Conservation (phyloP, 2,329 filamentous ascomycete genomes). For the Colletotrichum viniferum region DNA sequence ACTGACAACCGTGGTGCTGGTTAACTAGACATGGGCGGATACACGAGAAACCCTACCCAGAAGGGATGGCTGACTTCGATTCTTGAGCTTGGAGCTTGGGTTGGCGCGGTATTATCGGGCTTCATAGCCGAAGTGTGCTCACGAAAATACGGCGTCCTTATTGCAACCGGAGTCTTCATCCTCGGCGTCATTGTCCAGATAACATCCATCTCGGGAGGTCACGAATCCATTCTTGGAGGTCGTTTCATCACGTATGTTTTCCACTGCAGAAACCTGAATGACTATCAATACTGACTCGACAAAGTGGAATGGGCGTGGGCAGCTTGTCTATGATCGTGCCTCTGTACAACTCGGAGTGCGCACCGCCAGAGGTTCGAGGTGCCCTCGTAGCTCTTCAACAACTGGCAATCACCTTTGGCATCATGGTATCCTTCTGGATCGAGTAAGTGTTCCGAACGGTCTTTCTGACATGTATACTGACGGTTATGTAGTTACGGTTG, state of each 20-base stretch:
- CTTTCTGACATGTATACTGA: neutral
- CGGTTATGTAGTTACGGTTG: constrained; percentile 45
- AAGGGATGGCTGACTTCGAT: constrained; percentile 70
- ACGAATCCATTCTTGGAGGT: constrained; percentile 69
- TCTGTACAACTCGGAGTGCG: constrained; percentile 53
- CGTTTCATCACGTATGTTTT: constrained; percentile 67
- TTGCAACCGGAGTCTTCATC: constrained; percentile 70
- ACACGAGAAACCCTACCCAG: constrained; percentile 26
- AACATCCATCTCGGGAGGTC: constrained; percentile 60
- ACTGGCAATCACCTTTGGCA: constrained; percentile 63
- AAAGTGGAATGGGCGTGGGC: constrained; percentile 69
- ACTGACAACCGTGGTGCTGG: neutral
- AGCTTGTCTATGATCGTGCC: constrained; percentile 71
- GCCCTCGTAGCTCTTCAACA: constrained; percentile 53
- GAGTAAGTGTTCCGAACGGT: constrained; percentile 41
- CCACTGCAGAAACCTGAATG: fast-evolving
- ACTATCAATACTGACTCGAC: neutral
- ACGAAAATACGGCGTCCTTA: constrained; percentile 71
- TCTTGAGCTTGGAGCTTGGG: constrained; percentile 77
- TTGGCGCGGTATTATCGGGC: constrained; percentile 73
- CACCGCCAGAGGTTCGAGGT: constrained; percentile 47
- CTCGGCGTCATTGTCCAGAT: constrained; percentile 73
- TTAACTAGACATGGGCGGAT: constrained; percentile 53
- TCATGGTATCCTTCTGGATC: constrained; percentile 70
- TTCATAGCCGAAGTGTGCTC: constrained; percentile 74